A percentile compares a stretch with the other conserved stretches of the same genome.
Conservation (phyloP, 495 filamentous ascomycete species). For the Apodospora peruviana region DNA sequence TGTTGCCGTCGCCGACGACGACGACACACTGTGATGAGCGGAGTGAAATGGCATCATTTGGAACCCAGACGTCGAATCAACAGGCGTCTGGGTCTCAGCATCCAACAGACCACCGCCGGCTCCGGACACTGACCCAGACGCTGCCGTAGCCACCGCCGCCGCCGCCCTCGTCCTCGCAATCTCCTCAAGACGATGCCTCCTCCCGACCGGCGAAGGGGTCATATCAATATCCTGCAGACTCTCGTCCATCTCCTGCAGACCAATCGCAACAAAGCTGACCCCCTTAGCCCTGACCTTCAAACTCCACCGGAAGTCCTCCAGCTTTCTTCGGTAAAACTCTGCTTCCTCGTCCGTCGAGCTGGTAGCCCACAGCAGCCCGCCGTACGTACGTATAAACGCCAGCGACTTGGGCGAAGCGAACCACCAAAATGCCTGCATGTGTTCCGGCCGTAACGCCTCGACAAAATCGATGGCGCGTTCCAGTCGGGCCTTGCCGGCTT, state of each 20-base stretch:
- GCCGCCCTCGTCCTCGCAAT: too few species aligned
- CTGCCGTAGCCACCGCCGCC: too few species aligned
- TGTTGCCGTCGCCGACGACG: too few species aligned
- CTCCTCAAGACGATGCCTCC: too few species aligned
- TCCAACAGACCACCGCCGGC: too few species aligned
- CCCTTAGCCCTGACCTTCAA: conserved; percentile 34
- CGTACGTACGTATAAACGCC: conserved; percentile 57
- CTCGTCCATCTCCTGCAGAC: conserved; percentile 23
- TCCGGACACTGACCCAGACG: too few species aligned
- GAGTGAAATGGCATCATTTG: too few species aligned
- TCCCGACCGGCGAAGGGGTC: conserved; percentile 12
- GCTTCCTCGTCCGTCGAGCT: conserved; percentile 62
- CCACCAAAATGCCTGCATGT: conserved; percentile 59
- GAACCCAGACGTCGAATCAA: too few species aligned
- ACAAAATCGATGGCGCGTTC: conserved; percentile 54
- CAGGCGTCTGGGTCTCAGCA: too few species aligned
- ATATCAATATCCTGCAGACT: conserved; percentile 24
- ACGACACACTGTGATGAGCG: too few species aligned
- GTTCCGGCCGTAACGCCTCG: conserved; percentile 50
- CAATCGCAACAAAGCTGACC: conserved; percentile 18
- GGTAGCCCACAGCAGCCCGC: conserved; percentile 63
- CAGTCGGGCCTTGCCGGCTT: conserved; percentile 57
- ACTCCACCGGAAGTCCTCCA: conserved; percentile 74
- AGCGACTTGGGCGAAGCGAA: conserved; percentile 58
- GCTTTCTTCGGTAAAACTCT: conserved; percentile 67